Conservation (phyloP, 257 asterid genomes). For the Solanum medicagineum region DNA sequence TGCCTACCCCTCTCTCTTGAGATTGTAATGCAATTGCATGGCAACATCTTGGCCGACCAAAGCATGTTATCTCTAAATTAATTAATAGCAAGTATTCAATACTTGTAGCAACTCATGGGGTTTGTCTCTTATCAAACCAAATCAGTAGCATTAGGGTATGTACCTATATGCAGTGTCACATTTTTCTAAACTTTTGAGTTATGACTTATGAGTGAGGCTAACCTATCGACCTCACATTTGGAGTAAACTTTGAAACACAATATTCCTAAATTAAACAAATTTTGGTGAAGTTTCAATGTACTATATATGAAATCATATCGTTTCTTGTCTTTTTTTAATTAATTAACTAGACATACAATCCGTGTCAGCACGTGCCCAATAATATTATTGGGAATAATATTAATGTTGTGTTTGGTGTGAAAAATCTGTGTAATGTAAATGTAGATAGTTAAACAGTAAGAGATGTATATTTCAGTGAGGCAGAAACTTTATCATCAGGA, state of each 20-base stretch:
- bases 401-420: too few species aligned
- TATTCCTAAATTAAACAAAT: not conserved
- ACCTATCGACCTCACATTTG: not conserved
- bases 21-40: not conserved
- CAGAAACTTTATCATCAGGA: too few species aligned
- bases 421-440: too few species aligned
- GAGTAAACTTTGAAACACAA: not conserved
- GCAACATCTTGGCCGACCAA: not conserved
- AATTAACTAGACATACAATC: too few species aligned
- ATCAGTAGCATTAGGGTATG: not conserved
- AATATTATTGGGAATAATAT: too few species aligned
- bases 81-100: not conserved
- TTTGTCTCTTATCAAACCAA: not conserved
- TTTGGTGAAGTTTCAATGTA: not conserved
- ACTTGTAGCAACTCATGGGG: not conserved
- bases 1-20: not conserved
- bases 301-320: not conserved
- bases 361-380: too few species aligned
- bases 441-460: too few species aligned
- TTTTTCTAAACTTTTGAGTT: not conserved
- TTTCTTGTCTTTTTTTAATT: not conserved
- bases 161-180: not conserved
- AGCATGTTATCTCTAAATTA: not conserved
- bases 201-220: not conserved
- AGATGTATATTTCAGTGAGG: too few species aligned